Base-by-base conservation (phyloP, 2,329 filamentous ascomycete species). In the Penicillium concentricum region DNA sequence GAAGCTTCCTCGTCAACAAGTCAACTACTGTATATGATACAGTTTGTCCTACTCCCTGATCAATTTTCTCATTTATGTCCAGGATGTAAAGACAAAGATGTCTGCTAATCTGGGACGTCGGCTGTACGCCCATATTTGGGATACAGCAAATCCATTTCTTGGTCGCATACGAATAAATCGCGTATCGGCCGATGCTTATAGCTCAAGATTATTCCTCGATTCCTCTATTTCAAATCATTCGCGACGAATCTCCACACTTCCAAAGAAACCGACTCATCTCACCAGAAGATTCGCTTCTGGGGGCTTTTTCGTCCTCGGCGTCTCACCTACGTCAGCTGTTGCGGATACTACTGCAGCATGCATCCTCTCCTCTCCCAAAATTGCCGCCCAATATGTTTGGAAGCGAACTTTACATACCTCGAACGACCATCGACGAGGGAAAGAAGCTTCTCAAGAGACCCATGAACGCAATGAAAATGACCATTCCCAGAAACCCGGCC, bases 241-340 rank as follows among this genome's bases (percentile, higher is more conserved):
- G 34, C 58, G 57, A 32, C 45, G 30, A 15, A 63, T 70, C 35
- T 67, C 59, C 32, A 61, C 67, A 48, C 48, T 61, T 6, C 55
- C 65, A 12, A 64, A 53, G 24, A 70, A 66, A 57, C 64, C 70
- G 26, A 70, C 72, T 54, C 76, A 80, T 67, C 72, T 79, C 24
- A 79, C 78, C 12, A 78, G 77, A 57, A 81, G 79, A 65, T 82
- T 83, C 66, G 80, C 82, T 34, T 84, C 82, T 1, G 80, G 83
- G 24, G 79, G 83, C 6, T 73, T 84, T 35, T 72, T 85, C 26
- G 77, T 85, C 16, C 68, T 84, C 48, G 79, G 82, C 18, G 71
- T 67, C 6, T 73, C 70, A 26, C 69, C 72, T 22, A 71, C 62
- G 34, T 72, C 69, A 12, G 54, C 69, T 37, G 69, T 69, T 18